Evolutionary conservation across 2,329 filamentous ascomycete species (phyloP).

Genomic region (Aspergillus proliferans): DNA sequence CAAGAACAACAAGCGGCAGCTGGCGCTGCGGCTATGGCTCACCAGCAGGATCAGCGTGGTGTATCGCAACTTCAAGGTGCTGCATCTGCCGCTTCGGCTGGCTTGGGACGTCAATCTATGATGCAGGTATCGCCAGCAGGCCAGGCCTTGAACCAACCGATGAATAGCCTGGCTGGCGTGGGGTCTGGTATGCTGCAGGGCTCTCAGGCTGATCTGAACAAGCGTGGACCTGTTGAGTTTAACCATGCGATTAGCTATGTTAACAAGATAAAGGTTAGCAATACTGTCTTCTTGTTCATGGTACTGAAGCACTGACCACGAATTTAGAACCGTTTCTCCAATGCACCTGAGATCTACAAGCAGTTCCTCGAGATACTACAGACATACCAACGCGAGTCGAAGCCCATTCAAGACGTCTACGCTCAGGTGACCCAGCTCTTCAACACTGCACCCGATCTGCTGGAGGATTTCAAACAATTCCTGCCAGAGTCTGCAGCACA

Average conservation of each 20-base stretch:
- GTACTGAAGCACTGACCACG: background rate
- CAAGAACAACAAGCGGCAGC: conserved; percentile 44
- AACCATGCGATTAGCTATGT: conserved; percentile 99
- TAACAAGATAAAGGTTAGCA: conserved; percentile 92
- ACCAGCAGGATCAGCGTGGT: conserved; percentile 60
- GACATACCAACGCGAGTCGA: conserved; percentile 95
- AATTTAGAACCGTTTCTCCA: conserved; percentile 82
- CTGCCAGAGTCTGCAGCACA: conserved; percentile 80
- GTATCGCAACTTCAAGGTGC: conserved; percentile 62
- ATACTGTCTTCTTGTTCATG: background rate
- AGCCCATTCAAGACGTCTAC: conserved; percentile 97
- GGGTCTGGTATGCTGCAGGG: conserved; percentile 53
- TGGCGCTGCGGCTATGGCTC: conserved; percentile 40
- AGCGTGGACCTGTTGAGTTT: conserved; percentile 92
- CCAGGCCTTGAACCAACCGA: conserved; percentile 43
- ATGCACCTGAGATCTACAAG: conserved; percentile 97
- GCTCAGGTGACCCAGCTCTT: conserved; percentile 93
- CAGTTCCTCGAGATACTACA: conserved; percentile 97
- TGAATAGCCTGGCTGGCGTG: conserved; percentile 57
- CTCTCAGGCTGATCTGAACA: conserved; percentile 58
- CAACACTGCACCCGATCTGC: conserved; percentile 82
- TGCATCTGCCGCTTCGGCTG: conserved; percentile 53
- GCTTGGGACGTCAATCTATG: conserved; percentile 42
- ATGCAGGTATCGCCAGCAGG: conserved; percentile 43
- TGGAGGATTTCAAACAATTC: conserved; percentile 99